phyloP scores from a whole-genome alignment of 257 asterid genomes.

The Jasminum sambac region DNA sequence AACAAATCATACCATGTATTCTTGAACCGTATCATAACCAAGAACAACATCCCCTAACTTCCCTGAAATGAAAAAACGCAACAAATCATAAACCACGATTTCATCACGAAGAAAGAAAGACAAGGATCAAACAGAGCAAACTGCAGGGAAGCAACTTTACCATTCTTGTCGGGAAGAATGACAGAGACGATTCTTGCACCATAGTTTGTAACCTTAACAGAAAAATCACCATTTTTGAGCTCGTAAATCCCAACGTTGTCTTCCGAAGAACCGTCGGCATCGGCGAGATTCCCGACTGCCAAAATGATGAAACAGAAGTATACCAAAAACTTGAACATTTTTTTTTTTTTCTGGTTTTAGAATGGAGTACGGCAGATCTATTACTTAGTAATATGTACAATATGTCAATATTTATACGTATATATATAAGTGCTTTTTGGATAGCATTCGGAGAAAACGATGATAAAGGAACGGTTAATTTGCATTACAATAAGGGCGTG shows the following conservation, averaged over 20 bases:
- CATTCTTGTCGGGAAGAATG: slow-evolving; percentile 76
- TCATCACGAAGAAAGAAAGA: background rate
- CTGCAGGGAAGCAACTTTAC: slow-evolving; percentile 23
- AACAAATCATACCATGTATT: slow-evolving; percentile 46
- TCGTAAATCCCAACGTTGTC: slow-evolving; percentile 42
- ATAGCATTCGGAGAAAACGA: too few species aligned
- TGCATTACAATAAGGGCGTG: too few species aligned
- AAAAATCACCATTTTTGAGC: slow-evolving; percentile 56
- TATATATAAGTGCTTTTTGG: too few species aligned
- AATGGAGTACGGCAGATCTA: background rate
- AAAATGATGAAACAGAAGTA: slow-evolving; percentile 29
- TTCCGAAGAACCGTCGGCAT: slow-evolving; percentile 30
- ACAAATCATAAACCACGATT: background rate
- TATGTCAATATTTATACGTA: too few species aligned
- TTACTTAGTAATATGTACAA: too few species aligned
- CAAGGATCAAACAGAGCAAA: background rate
- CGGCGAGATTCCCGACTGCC: slow-evolving; percentile 22
- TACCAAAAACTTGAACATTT: slow-evolving; percentile 31
- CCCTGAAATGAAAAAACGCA: slow-evolving; percentile 36
- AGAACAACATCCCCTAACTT: slow-evolving; percentile 68
- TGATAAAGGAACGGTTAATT: too few species aligned
- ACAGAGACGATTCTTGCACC: slow-evolving; percentile 83
- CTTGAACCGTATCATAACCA: slow-evolving; percentile 67
- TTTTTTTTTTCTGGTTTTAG: slow-evolving; percentile 6
- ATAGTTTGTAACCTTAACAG: slow-evolving; percentile 61